These are phyloP conservation scores for Carex parvula DNA, from an alignment of 176 grass and related monocot species.

Conservation along the genomic window DNA sequence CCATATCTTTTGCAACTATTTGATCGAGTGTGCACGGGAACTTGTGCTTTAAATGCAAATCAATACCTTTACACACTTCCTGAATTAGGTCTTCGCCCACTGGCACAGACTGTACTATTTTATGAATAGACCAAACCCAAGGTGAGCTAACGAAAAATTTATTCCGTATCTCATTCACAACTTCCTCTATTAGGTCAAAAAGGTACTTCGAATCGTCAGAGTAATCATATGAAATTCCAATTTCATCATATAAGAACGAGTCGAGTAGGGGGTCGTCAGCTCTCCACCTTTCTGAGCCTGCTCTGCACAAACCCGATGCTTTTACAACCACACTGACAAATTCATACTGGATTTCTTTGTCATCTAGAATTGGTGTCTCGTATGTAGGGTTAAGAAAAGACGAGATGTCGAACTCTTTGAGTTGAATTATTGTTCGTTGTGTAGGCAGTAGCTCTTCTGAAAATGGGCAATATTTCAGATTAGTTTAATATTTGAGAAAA, in stretches of 20 bases:
- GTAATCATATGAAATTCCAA: slow-evolving; percentile 54
- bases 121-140: slow-evolving; percentile 49
- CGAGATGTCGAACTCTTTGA: slow-evolving; percentile 44
- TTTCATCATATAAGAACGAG: slow-evolving; percentile 72
- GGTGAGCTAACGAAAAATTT: slow-evolving; percentile 36
- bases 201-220: slow-evolving; percentile 65
- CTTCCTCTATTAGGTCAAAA: slow-evolving; percentile 64
- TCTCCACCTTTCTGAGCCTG: slow-evolving; percentile 47
- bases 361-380: slow-evolving; percentile 29
- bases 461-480: slow-evolving; percentile 11
- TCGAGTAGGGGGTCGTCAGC: slow-evolving; percentile 43
- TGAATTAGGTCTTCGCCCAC: slow-evolving; percentile 36
- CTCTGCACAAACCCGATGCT: slow-evolving; percentile 43
- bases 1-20: slow-evolving; percentile 59
- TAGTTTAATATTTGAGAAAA: slow-evolving; percentile 8
- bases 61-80: slow-evolving; percentile 53
- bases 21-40: slow-evolving; percentile 44
- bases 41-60: slow-evolving; percentile 38
- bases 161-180: slow-evolving; percentile 40
- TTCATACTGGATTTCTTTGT: slow-evolving; percentile 39
- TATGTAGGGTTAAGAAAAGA: slow-evolving; percentile 20
- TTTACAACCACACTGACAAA: slow-evolving; percentile 52
- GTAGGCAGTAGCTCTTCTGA: slow-evolving; percentile 58
- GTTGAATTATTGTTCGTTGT: slow-evolving; percentile 41
- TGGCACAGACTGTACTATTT: slow-evolving; percentile 36